These are phyloP conservation scores for Limonomyces culmigenus DNA, from an alignment of 1,284 basidiomycete genomes.

Conservation along the genomic window DNA sequence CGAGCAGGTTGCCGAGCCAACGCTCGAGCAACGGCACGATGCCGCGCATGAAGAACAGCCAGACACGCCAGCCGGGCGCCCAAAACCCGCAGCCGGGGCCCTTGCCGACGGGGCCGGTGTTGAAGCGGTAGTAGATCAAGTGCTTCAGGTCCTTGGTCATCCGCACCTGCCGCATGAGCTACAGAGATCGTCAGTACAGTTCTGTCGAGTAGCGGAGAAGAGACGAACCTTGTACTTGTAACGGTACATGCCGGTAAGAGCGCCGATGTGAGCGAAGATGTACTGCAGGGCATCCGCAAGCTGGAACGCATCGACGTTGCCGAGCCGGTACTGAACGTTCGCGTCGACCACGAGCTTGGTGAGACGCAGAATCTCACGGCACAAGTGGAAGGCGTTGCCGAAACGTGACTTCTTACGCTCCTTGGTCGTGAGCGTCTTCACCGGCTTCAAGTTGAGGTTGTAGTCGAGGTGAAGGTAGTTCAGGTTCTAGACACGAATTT, in stretches of 20 bases:
- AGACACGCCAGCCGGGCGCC: conserved; percentile 99
- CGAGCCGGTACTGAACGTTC: conserved; percentile 96
- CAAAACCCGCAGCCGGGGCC: conserved; percentile 99
- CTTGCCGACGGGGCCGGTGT: conserved; percentile 98
- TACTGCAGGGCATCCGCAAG: conserved; percentile 97
- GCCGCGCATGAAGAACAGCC: conserved; percentile 99
- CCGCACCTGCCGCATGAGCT: conserved; percentile 97
- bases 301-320: conserved; percentile 98
- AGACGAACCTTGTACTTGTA: conserved; percentile 87
- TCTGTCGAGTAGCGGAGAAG: background rate
- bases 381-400: conserved; percentile 97
- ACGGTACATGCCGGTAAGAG: conserved; percentile 97
- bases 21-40: conserved; percentile 95
- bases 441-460: conserved; percentile 93
- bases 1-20: conserved; percentile 95
- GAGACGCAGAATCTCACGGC: conserved; percentile 92
- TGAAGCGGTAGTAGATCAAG: conserved; percentile 95
- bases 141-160: conserved; percentile 99
- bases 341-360: conserved; percentile 98
- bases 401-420: conserved; percentile 99
- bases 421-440: conserved; percentile 98
- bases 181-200: no score
- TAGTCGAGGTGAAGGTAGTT: conserved; percentile 92
- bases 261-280: conserved; percentile 94
- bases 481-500: conserved; percentile 45